Conservation (phyloP, 371 early-diverging fungal genomes). For the Lichtheimia ramosa region DNA sequence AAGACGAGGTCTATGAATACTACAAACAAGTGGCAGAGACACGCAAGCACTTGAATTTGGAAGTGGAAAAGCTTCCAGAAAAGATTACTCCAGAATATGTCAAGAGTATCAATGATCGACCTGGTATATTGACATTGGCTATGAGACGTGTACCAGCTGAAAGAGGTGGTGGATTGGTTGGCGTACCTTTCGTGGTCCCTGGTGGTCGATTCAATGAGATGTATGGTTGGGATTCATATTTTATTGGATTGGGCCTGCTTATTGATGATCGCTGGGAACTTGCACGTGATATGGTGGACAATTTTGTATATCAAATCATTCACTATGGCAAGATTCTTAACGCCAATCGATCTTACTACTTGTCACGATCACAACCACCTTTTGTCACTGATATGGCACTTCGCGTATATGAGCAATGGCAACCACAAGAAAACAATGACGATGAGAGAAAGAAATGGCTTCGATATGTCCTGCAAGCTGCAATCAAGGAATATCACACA, state of each 20-base stretch:
- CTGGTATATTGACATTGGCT: conserved; percentile 87
- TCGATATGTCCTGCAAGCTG: conserved; percentile 62
- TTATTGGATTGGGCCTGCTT: conserved; percentile 83
- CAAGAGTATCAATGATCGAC: conserved; percentile 77
- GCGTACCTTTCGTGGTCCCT: conserved; percentile 91
- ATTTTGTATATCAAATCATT: conserved; percentile 89
- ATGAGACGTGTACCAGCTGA: conserved; percentile 56
- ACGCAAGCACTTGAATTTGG: conserved; percentile 68
- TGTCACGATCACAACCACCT: conserved; percentile 93
- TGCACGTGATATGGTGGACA: conserved; percentile 90
- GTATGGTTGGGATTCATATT: conserved; percentile 97
- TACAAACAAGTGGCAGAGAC: conserved; percentile 64
- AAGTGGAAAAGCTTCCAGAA: conserved; percentile 81
- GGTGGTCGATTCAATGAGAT: conserved; percentile 97
- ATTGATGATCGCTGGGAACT: conserved; percentile 78
- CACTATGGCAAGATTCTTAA: conserved; percentile 96
- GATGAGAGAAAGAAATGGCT: conserved; percentile 66
- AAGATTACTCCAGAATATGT: conserved; percentile 86
- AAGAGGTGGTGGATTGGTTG: conserved; percentile 35
- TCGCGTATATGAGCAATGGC: conserved; percentile 48
- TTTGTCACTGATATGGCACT: conserved; percentile 93
- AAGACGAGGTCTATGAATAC: conserved; percentile 73
- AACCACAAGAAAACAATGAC: conserved; percentile 37
- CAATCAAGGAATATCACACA: conserved; percentile 85
- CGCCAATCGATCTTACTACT: conserved; percentile 93